Conservation (phyloP, 176 grass and related monocot genomes). For the Microstegium vimineum region DNA sequence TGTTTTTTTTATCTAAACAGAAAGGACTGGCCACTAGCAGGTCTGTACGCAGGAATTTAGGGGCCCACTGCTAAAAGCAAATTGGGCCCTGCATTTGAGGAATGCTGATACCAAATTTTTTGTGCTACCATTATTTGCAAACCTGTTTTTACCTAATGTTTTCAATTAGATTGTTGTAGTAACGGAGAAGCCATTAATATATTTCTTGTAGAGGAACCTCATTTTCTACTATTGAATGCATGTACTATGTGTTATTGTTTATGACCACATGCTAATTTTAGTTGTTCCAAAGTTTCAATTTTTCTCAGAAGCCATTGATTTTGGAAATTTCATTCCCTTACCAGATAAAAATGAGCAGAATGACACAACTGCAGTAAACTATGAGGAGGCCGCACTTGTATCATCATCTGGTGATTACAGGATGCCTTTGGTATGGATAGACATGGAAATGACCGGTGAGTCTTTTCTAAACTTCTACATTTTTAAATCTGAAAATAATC, state of each 20-base stretch:
- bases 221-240: background rate
- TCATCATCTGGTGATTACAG: conserved; percentile 50
- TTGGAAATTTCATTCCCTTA: conserved; percentile 8
- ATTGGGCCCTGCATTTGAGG: background rate
- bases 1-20: background rate
- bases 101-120: background rate
- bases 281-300: background rate
- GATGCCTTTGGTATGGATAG: conserved; percentile 91
- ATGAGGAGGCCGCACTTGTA: conserved; percentile 18
- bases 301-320: background rate
- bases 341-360: conserved; percentile 33
- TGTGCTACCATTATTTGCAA: background rate
- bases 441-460: conserved; percentile 94
- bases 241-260: background rate
- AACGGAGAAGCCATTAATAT: background rate
- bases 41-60: background rate
- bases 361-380: background rate
- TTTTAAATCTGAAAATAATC: background rate
- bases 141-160: background rate
- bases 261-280: background rate
- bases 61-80: background rate
- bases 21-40: background rate
- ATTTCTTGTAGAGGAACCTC: background rate
- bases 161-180: background rate
- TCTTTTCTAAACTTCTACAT: background rate